Evolutionary conservation across 2,329 filamentous ascomycete species (phyloP).

Genomic region (Fusarium compactum): DNA sequence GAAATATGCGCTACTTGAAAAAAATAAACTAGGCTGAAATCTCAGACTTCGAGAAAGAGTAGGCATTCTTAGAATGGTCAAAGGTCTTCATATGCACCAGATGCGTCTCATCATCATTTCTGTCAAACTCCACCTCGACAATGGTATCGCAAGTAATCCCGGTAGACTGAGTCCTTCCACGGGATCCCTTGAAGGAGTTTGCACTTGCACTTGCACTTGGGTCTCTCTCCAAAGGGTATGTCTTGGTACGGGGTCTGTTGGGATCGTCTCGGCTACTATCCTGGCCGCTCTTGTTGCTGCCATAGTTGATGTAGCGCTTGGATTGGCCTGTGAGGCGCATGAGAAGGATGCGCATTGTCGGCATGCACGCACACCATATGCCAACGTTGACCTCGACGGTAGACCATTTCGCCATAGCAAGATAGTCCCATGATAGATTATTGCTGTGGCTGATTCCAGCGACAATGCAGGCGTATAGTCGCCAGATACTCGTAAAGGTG

Average conservation of each 20-base stretch:
- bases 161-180: background rate
- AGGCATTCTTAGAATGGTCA: background rate
- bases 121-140: background rate
- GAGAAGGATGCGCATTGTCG: background rate
- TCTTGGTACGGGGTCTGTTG: background rate
- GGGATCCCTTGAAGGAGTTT: background rate
- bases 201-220: background rate
- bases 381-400: constrained; percentile 3
- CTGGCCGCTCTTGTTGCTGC: background rate
- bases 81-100: background rate
- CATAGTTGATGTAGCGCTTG: background rate
- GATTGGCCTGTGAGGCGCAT: background rate
- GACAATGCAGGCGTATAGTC: background rate
- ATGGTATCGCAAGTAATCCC: background rate
- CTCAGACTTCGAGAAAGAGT: background rate
- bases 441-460: background rate
- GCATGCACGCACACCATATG: constrained; percentile 5
- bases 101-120: background rate
- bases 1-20: background rate
- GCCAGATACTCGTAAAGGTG: constrained; percentile 10
- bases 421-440: background rate
- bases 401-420: constrained; percentile 10
- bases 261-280: background rate
- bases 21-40: background rate
- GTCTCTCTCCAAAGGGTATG: background rate